Evolutionary conservation across 2,329 filamentous ascomycete species (phyloP).

Genomic region (Claviceps quebecensis): DNA sequence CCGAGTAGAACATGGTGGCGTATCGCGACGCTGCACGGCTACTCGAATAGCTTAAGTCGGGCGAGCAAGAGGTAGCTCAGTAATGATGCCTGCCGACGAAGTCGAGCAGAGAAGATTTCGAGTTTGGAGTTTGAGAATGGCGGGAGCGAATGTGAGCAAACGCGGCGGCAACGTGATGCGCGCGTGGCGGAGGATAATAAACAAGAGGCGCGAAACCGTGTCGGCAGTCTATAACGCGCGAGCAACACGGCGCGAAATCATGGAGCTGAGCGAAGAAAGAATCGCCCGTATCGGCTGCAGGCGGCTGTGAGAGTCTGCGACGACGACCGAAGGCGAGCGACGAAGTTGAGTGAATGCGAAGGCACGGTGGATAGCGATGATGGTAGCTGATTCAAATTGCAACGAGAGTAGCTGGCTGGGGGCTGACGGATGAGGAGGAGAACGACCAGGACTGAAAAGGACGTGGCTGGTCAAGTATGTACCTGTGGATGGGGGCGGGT

Average conservation of each 20-base stretch:
- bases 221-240: constrained; percentile 17
- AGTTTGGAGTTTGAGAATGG: neutral
- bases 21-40: constrained; percentile 17
- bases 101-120: constrained; percentile 7
- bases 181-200: constrained; percentile 18
- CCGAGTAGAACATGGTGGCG: constrained; percentile 84
- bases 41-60: constrained; percentile 8
- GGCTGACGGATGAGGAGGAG: neutral
- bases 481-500: constrained; percentile 3
- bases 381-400: constrained; percentile 10
- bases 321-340: constrained; percentile 11
- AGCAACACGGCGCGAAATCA: constrained; percentile 15
- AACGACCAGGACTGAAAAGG: constrained; percentile 16
- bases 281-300: constrained; percentile 11
- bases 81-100: neutral
- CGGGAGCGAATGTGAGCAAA: constrained; percentile 16
- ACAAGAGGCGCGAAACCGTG: constrained; percentile 18
- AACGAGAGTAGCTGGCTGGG: neutral
- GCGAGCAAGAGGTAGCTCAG: constrained; percentile 7
- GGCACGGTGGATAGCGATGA: constrained; percentile 4
- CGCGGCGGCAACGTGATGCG: constrained; percentile 16
- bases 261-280: constrained; percentile 12
- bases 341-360: constrained; percentile 8
- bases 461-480: constrained; percentile 21
- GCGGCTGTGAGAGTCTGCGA: constrained; percentile 12